Base-by-base conservation (phyloP, 352 stramenopile species). In the Globisporangium okanoganense region DNA sequence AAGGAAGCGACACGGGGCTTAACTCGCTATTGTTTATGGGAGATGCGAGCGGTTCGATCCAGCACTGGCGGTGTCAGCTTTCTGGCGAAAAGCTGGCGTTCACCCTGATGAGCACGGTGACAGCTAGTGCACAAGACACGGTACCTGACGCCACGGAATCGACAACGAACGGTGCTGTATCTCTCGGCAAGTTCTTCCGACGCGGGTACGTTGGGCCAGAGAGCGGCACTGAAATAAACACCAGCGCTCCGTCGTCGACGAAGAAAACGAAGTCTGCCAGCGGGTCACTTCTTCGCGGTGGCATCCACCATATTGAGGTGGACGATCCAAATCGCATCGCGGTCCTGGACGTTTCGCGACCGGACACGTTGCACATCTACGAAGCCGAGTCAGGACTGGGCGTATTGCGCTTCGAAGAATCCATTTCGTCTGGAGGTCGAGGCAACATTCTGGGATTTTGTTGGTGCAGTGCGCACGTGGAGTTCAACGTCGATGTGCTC, bases 21-120 rank as follows among this genome's bases (percentile, higher is more conserved):
- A 94, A 94, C 52, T 90, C 85, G 27, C 61, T 94, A 2, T 67
- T 95, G 27, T 95, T 95, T 65, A 61, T 93, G 0, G 85, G 85
- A 2, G 78, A 88, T 70, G 65, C 70, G 45, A 33, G 41, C 20
- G 82, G 83, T 0, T 72, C 71, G 9, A 65, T 95, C 22, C 76
- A 93, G 47, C 84, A 95, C 55, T 95, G 85, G 85, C 72, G 85
- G 1, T 95, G 85, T 44, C 82, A 79, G 1, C 60, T 89, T 36
- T 65, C 70, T 1, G 75, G 56, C 0, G 68, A 71, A 20, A 70
- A 38, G 20, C 85, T 93, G 61, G 65, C 78, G 29, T 92, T 92
- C 47, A 86, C 85, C 8, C 78, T 90, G 55, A 92, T 95, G 78
- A 88, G 80, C 35, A 72, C 79, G 16, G 12, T 35, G n/a, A 22